These are phyloP conservation scores for Ilex paraguariensis DNA, from an alignment of 305 asterid species.

Conservation along the genomic window DNA sequence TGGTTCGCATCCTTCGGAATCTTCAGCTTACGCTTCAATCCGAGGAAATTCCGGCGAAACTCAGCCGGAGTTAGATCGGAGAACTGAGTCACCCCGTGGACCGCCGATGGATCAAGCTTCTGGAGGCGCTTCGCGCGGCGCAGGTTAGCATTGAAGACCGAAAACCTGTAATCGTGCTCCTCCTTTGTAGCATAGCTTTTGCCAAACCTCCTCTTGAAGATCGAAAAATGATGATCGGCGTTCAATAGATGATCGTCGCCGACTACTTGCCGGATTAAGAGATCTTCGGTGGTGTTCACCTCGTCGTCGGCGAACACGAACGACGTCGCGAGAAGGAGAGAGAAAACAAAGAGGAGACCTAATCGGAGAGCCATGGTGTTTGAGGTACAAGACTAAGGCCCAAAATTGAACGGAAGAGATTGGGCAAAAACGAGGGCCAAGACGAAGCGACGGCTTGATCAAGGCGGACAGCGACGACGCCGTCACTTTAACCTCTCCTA, in stretches of 20 bases:
- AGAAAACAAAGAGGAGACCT: conserved; percentile 26
- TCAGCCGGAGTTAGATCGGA: conserved; percentile 78
- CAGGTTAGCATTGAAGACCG: conserved; percentile 76
- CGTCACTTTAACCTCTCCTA: no score
- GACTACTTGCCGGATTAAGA: conserved; percentile 71
- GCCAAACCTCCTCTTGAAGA: conserved; percentile 58
- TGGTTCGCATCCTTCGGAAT: conserved; percentile 64
- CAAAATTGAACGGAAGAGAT: no score
- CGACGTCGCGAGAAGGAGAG: conserved; percentile 39
- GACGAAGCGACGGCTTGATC: no score
- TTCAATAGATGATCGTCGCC: conserved; percentile 32
- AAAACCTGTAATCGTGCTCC: conserved; percentile 68
- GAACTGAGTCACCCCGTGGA: conserved; percentile 87
- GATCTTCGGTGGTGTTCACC: conserved; percentile 23
- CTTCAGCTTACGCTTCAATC: conserved; percentile 56
- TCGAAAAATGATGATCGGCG: conserved; percentile 65
- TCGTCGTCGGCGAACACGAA: conserved; percentile 17
- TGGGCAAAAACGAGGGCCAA: no score
- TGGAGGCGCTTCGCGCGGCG: conserved; percentile 72
- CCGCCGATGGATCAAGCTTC: conserved; percentile 79
- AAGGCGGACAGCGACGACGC: no score
- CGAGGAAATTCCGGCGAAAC: conserved; percentile 56
- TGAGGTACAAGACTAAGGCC: no score
- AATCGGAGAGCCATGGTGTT: conserved; percentile 46
- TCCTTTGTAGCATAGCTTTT: conserved; percentile 53